Base-by-base conservation (phyloP, 2,329 filamentous ascomycete species). In the Ophiocordyceps camponoti-saundersi region DNA sequence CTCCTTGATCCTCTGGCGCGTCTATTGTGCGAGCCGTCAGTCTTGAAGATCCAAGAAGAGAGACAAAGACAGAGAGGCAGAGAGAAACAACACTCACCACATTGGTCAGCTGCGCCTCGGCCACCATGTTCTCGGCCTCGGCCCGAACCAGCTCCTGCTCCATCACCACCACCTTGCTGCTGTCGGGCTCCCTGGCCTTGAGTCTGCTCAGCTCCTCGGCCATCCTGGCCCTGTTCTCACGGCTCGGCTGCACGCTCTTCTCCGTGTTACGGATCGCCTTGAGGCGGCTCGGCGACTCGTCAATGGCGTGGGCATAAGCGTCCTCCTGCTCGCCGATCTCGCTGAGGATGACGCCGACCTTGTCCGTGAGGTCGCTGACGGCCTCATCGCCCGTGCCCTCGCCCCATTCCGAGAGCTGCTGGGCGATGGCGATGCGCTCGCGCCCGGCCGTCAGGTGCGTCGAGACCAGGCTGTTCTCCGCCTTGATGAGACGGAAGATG, bases 221-320 rank as follows among this genome's bases (percentile, higher is more conserved):
- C 52, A 96, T 82, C 75, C 93, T 94, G 52, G 75, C 70, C 66
- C 92, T 92, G 57, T 84, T 76, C 55, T 95, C 89, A 49, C 92
- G 77, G 58, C 83, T 88, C 7, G 92, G 92, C 70, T 95, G 89
- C 16, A 98, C 90, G 53, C 85, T 93, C 67, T 83, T 82, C 70
- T 98, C 92, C 15, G 88, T 95, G 65, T 98, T 94, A 53, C 92
- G 79, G 55, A 98, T 93, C 53, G 85, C 77, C 75, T 98, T 98
- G 62, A 98, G 71, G 22, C 87, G 67, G 32, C 71, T 74, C 44
- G 92, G 77, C 54, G 84, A 86, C 51, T 95, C 88, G 62, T 98
- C 92, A 47, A 98, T 64, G 44, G 81, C 80, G 63, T 90, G 82
- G 5, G 89, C 86, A 63, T 89, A 96, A 43, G 73, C 60, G 54